phyloP scores from a whole-genome alignment of 1,139 yeast species.

The Sugiyamaella sp. region DNA sequence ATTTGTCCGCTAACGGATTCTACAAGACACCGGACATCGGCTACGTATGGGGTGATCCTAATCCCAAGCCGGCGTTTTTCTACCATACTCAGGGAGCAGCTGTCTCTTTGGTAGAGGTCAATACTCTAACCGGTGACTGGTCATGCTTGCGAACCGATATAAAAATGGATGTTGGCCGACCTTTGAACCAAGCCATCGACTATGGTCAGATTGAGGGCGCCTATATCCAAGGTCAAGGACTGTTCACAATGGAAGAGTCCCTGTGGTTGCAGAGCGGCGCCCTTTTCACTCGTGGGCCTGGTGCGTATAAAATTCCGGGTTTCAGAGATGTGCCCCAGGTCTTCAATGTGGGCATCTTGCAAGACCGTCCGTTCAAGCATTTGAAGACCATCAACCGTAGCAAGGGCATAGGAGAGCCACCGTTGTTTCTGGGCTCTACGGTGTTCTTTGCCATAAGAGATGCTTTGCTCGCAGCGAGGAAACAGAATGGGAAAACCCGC shows the following conservation, averaged over 20 bases:
- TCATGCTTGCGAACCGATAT: slow-evolving; percentile 46
- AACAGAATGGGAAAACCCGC: slow-evolving; percentile 36
- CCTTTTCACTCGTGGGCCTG: slow-evolving; percentile 51
- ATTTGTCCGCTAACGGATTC: slow-evolving; percentile 52
- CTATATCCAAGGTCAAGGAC: slow-evolving; percentile 52
- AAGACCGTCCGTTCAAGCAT: slow-evolving; percentile 47
- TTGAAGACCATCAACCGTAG: slow-evolving; percentile 48
- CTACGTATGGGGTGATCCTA: slow-evolving; percentile 45
- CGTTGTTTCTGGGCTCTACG: slow-evolving; percentile 47
- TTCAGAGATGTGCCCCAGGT: slow-evolving; percentile 50
- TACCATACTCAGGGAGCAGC: slow-evolving; percentile 52
- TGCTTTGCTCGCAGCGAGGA: slow-evolving; percentile 46
- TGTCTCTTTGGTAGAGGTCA: slow-evolving; percentile 48
- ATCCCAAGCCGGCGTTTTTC: slow-evolving; percentile 49
- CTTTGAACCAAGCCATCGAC: slow-evolving; percentile 51
- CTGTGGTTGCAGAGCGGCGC: slow-evolving; percentile 49
- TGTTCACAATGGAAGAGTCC: slow-evolving; percentile 52
- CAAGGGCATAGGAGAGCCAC: slow-evolving; percentile 54
- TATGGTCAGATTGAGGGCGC: slow-evolving; percentile 56
- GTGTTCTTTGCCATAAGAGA: slow-evolving; percentile 51
- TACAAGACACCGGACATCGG: slow-evolving; percentile 55
- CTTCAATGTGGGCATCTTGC: slow-evolving; percentile 47
- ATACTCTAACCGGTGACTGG: slow-evolving; percentile 53
- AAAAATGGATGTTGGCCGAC: slow-evolving; percentile 52
- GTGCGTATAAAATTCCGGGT: slow-evolving; percentile 53